These are phyloP conservation scores for Pseudonitzschia delicatissima DNA, from an alignment of 108 stramenopile genomes.

Conservation along the genomic window DNA sequence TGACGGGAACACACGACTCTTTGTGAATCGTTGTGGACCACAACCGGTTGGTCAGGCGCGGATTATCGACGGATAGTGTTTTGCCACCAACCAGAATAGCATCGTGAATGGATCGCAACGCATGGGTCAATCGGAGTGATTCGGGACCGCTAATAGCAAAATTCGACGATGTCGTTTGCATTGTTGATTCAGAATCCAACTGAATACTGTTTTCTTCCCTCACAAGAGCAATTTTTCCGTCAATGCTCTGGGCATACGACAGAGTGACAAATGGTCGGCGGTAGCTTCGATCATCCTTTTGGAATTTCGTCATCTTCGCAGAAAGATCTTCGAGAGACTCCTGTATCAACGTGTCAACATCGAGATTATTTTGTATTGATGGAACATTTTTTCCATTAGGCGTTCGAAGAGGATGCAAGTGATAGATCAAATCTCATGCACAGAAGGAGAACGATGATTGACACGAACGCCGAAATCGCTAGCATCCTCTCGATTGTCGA, in stretches of 20 bases:
- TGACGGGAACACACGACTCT: background rate
- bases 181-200: too few species aligned
- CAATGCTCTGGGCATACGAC: slow-evolving; percentile 73
- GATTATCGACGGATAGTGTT: slow-evolving; percentile 68
- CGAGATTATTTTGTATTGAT: background rate
- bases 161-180: slow-evolving; percentile 39
- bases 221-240: slow-evolving; percentile 63
- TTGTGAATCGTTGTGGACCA: slow-evolving; percentile 16
- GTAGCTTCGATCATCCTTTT: background rate
- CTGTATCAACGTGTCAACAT: background rate
- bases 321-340: background rate
- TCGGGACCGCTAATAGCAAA: slow-evolving; percentile 53
- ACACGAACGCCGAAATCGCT: too few species aligned
- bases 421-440: too few species aligned
- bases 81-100: slow-evolving; percentile 73
- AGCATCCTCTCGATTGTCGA: background rate
- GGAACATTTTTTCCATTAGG: background rate
- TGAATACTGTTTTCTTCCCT: background rate
- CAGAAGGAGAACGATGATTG: too few species aligned
- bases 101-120: slow-evolving; percentile 70
- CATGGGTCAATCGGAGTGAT: slow-evolving; percentile 68
- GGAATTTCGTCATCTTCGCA: slow-evolving; percentile 10
- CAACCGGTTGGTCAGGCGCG: slow-evolving; percentile 69
- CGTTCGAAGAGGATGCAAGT: background rate
- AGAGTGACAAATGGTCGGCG: slow-evolving; percentile 64